Evolutionary conservation across 768 basidiomycete genomes (phyloP).

Genomic region (Mycena filopes): DNA sequence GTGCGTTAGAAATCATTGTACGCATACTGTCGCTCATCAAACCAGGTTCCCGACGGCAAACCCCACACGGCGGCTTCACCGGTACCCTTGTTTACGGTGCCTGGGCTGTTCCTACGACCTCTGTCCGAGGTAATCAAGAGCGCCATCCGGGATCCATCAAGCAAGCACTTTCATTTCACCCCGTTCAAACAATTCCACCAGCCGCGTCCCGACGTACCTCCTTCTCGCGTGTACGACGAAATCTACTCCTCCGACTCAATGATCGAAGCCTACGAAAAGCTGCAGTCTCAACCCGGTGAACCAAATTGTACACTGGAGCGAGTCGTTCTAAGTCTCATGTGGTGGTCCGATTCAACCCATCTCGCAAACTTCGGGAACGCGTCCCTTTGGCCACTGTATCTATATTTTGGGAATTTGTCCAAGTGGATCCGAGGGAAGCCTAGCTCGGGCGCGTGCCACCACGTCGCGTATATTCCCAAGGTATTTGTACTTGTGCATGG

Average conservation of each 20-base stretch:
- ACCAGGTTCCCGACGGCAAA: background rate
- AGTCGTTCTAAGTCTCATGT: constrained; percentile 29
- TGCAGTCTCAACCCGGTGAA: background rate
- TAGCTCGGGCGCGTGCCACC: background rate
- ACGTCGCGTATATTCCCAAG: constrained; percentile 19
- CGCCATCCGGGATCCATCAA: background rate
- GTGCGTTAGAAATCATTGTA: background rate
- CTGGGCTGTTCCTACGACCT: background rate
- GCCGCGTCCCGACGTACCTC: constrained; percentile 1
- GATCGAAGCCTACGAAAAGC: constrained; percentile 3
- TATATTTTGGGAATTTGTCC: constrained; percentile 35
- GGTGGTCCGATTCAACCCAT: constrained; percentile 35
- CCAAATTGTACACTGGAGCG: constrained; percentile 19
- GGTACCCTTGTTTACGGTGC: background rate
- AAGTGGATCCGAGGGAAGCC: constrained; percentile 38
- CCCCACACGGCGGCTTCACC: background rate
- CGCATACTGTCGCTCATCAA: background rate
- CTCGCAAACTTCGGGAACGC: constrained; percentile 23
- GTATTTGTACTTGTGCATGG: background rate
- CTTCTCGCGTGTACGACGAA: constrained; percentile 34
- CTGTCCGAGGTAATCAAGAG: constrained; percentile 1
- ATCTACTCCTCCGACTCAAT: constrained; percentile 34
- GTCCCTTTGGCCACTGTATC: background rate
- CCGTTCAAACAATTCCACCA: constrained; percentile 33
- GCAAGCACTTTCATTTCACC: constrained; percentile 25